phyloP scores from a whole-genome alignment of 208 protist genomes.

The Porcisia deanei region DNA sequence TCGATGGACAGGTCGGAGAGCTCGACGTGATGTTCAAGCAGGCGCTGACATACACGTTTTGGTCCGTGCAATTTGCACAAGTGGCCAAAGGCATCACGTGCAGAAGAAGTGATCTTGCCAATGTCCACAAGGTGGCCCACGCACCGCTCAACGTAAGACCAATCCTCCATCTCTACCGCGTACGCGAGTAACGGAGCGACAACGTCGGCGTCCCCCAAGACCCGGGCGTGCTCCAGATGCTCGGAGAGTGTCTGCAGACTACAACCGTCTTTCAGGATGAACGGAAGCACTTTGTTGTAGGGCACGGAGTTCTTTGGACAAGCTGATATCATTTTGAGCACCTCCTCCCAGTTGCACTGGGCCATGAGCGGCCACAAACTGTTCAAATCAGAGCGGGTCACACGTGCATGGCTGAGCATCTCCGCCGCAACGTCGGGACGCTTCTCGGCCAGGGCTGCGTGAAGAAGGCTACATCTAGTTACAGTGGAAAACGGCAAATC shows the following conservation, averaged over 20 bases:
- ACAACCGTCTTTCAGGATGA: slow-evolving; percentile 81
- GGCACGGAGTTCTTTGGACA: slow-evolving; percentile 87
- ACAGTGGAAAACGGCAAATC: slow-evolving; percentile 82
- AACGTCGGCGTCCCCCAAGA: slow-evolving; percentile 85
- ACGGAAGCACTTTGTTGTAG: slow-evolving; percentile 62
- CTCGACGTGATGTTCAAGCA: slow-evolving; percentile 62
- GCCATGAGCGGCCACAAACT: slow-evolving; percentile 83
- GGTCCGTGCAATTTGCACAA: slow-evolving; percentile 72
- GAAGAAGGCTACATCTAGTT: slow-evolving; percentile 77
- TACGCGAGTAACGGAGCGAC: slow-evolving; percentile 81
- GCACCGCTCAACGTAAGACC: slow-evolving; percentile 77
- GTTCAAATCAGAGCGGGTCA: slow-evolving; percentile 58
- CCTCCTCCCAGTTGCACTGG: slow-evolving; percentile 73
- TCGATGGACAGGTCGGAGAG: slow-evolving; percentile 76
- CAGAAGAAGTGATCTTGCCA: slow-evolving; percentile 73
- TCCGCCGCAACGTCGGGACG: slow-evolving; percentile 83
- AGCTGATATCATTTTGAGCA: slow-evolving; percentile 80
- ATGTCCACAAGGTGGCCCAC: slow-evolving; percentile 88
- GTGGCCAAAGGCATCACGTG: slow-evolving; percentile 63
- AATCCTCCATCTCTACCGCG: slow-evolving; percentile 70
- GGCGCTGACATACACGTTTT: slow-evolving; percentile 54
- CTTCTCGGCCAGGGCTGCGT: slow-evolving; percentile 59
- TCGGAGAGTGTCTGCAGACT: slow-evolving; percentile 80
- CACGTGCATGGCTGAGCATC: slow-evolving; percentile 69
- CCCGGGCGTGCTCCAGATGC: slow-evolving; percentile 83